Conservation (phyloP, 306 rosid genomes). For the Parietaria judaica region DNA sequence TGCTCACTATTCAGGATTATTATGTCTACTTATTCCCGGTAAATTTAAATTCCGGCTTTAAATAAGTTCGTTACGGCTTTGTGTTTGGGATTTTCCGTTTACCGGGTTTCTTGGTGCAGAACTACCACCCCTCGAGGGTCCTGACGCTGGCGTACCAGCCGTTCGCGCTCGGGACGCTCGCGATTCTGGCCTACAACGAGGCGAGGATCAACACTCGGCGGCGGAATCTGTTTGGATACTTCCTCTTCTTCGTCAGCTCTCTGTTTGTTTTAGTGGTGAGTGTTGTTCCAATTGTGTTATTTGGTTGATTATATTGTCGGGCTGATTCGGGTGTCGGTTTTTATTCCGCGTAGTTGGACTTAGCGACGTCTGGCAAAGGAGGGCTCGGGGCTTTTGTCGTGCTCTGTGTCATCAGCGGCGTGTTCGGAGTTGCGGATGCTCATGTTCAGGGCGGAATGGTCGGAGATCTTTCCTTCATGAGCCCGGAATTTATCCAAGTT, state of each 20-base stretch:
- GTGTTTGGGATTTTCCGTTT: neutral
- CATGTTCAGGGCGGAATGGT: constrained; percentile 87
- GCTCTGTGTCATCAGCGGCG: constrained; percentile 52
- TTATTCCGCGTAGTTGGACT: constrained; percentile 58
- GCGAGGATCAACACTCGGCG: constrained; percentile 55
- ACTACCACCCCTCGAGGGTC: constrained; percentile 70
- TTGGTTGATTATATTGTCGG: neutral
- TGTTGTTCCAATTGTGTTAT: neutral
- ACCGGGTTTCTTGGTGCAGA: constrained; percentile 34
- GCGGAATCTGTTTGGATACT: constrained; percentile 58
- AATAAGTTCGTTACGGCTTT: too few species aligned
- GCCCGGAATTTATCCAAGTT: constrained; percentile 70
- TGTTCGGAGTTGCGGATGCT: constrained; percentile 88
- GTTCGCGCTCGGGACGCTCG: constrained; percentile 59
- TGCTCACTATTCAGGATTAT: constrained; percentile 85
- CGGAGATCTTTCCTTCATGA: constrained; percentile 88
- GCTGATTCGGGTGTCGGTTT: constrained; percentile 4
- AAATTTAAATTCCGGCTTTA: constrained; percentile 1
- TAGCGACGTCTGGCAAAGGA: constrained; percentile 85
- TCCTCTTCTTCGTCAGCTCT: constrained; percentile 49
- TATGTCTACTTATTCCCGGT: constrained; percentile 73
- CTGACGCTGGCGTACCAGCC: constrained; percentile 87
- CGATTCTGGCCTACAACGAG: constrained; percentile 47
- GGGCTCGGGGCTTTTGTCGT: constrained; percentile 76
- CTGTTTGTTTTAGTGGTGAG: constrained; percentile 55